Evolutionary conservation across 1,139 yeast genomes (phyloP).

Genomic region (Sugiyamaella pinicola): DNA sequence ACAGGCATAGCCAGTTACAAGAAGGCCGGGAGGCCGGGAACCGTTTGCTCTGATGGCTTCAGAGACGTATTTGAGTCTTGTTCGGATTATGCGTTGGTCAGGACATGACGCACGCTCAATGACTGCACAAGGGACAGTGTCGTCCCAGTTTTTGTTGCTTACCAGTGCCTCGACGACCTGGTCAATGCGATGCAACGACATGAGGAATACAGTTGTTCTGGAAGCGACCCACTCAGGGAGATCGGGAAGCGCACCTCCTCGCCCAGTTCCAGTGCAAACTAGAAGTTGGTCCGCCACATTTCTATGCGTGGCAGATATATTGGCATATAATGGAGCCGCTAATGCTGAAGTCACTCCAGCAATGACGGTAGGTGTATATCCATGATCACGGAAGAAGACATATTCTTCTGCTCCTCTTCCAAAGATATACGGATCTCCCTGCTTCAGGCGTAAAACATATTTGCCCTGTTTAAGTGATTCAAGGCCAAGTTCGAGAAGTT

Average conservation of each 20-base stretch:
- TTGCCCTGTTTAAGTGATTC: constrained; percentile 64
- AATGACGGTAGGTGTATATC: constrained; percentile 69
- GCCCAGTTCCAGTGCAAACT: constrained; percentile 93
- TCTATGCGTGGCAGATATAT: constrained; percentile 89
- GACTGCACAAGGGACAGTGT: constrained; percentile 74
- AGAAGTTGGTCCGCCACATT: constrained; percentile 91
- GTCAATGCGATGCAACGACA: constrained; percentile 84
- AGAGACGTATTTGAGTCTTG: constrained; percentile 65
- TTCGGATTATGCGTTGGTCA: constrained; percentile 84
- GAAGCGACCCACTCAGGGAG: constrained; percentile 71
- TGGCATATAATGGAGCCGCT: constrained; percentile 83
- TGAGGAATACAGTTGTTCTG: constrained; percentile 83
- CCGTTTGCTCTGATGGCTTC: constrained; percentile 80
- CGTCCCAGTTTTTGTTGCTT: constrained; percentile 63
- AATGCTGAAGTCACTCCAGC: constrained; percentile 93
- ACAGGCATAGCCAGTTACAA: constrained; percentile 83
- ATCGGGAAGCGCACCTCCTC: constrained; percentile 78
- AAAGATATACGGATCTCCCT: constrained; percentile 96
- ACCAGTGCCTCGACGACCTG: constrained; percentile 65
- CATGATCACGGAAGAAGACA: constrained; percentile 64
- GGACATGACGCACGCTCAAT: constrained; percentile 93
- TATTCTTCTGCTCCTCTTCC: constrained; percentile 98
- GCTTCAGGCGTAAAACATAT: constrained; percentile 85
- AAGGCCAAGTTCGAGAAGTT: constrained; percentile 70
- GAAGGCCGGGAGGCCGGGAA: constrained; percentile 89